Base-by-base conservation (phyloP, 192 early-diverging fungal species). In the Funneliformis mosseae region DNA sequence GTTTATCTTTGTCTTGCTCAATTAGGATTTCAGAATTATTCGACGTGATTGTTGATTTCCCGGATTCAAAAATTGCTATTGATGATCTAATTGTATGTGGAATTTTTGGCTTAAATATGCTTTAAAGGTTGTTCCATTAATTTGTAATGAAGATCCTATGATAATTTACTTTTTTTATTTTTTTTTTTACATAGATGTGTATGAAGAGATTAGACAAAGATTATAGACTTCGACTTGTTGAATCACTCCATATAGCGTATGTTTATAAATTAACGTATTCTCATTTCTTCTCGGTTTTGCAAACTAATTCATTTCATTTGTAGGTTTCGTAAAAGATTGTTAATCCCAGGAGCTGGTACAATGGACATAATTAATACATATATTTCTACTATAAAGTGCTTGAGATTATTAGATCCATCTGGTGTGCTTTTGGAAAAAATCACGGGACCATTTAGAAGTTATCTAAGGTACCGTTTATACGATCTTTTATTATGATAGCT, bases 261-360 rank as follows among this genome's bases (percentile, higher is more conserved):
- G 66, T 55, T 33, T 21, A 25, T 48, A 46, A 25, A 27, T 14
- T 39, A 81, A n/a, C 11, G 28, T 46, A 81, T 50, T 16, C 12
- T 70, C 5, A 18, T 21, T 41, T 33, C 42, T 75, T 66, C 67
- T 16, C 7, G n/a, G 14, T 55, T 41, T 33, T 33, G 73, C 11
- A 11, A 8, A 23, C 8, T 42, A 25, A 46, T 46, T 9, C 8
- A 62, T 23, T 61, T 33, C 38, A 77, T 46, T 8, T 43, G 23
- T 77, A 88, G 87, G 6, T 81, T 92, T 8, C 78, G 88, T 27
- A 84, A 80, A 41, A 85, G 93, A 14, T 80, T 95, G 43, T 84
- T 94, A 39, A 94, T 95, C 77, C 91, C 91, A 21, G 93, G 92
- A 10, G 93, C 93, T 0, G 90, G 88, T 5, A 95, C 94, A 2